Percentiles rank a stretch among this genome's conserved stretches.
Evolutionary conservation across 768 basidiomycete genomes (phyloP).

Genomic region (Aureoboletus auriporus): DNA sequence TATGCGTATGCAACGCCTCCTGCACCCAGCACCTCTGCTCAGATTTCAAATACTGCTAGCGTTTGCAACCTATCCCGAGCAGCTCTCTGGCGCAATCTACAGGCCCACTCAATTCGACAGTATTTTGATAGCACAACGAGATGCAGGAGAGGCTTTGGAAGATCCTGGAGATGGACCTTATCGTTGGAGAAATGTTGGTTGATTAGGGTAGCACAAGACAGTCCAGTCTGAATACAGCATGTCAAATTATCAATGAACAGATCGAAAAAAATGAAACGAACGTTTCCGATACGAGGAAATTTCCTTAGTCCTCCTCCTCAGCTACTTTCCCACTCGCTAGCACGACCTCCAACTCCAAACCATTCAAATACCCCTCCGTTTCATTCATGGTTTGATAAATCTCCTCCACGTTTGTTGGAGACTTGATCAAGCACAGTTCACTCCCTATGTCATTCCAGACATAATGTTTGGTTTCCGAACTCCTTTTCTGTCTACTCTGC

Average conservation of each 20-base stretch:
- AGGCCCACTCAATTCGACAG: constrained; percentile 48
- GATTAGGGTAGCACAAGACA: constrained; percentile 13
- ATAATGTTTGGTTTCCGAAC: background rate
- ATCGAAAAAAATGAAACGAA: background rate
- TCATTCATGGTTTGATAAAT: background rate
- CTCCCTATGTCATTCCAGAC: background rate
- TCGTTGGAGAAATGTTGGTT: constrained; percentile 44
- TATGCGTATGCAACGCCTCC: constrained; percentile 44
- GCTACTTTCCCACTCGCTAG: background rate
- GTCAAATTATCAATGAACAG: background rate
- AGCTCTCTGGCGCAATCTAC: constrained; percentile 54
- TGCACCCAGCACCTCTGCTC: constrained; percentile 46
- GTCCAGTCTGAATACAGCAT: background rate
- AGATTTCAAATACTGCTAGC: constrained; percentile 39
- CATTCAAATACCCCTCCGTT: background rate
- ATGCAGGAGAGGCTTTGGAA: constrained; percentile 44
- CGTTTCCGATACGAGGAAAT: background rate
- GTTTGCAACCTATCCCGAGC: constrained; percentile 41
- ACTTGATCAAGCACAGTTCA: background rate
- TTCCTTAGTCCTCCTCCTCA: background rate
- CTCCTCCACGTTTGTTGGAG: background rate
- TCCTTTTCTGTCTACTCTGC: background rate
- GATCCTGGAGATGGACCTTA: constrained; percentile 49
- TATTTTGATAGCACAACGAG: constrained; percentile 48
- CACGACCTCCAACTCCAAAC: background rate